A percentile compares a stretch with the other conserved stretches of the same genome.
Conservation (phyloP, 1,139 yeast species). For the Hansenula sp. region DNA sequence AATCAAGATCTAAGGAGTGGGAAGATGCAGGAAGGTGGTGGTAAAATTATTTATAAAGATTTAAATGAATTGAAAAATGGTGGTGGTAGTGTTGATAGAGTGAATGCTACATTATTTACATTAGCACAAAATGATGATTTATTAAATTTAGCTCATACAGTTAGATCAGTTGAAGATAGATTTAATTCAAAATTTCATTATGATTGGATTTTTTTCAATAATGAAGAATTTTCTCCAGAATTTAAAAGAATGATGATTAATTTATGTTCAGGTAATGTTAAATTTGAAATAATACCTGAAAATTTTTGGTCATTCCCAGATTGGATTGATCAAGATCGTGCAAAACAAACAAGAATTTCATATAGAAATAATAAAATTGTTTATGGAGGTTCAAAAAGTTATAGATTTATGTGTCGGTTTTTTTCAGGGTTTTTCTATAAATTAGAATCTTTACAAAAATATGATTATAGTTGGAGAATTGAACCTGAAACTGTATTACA, state of each 20-base stretch:
- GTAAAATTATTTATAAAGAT: slow-evolving; percentile 6
- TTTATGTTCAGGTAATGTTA: slow-evolving; percentile 55
- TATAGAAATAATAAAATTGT: slow-evolving; percentile 45
- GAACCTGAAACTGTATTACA: slow-evolving; percentile 65
- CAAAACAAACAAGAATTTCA: slow-evolving; percentile 30
- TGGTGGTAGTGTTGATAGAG: slow-evolving; percentile 21
- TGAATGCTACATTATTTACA: slow-evolving; percentile 59
- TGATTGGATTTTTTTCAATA: slow-evolving; percentile 80
- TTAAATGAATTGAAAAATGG: not conserved
- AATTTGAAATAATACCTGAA: slow-evolving; percentile 55
- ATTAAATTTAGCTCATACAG: slow-evolving; percentile 42
- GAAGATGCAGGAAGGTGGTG: not conserved
- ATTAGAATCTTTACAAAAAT: slow-evolving; percentile 47
- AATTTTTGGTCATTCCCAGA: slow-evolving; percentile 73
- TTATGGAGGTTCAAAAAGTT: slow-evolving; percentile 60
- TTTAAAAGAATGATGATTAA: slow-evolving; percentile 45
- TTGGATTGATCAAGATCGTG: slow-evolving; percentile 59
- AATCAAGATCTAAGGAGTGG: slow-evolving; percentile 10
- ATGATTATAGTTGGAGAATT: slow-evolving; percentile 72
- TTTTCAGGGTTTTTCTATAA: slow-evolving; percentile 64
- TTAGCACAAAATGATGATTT: slow-evolving; percentile 59
- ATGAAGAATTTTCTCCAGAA: slow-evolving; percentile 54
- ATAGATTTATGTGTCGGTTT: slow-evolving; percentile 76
- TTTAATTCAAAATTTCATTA: slow-evolving; percentile 64
- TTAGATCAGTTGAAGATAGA: slow-evolving; percentile 61